Evolutionary conservation across 345 rosid genomes (phyloP), one percentile per base, ranked within the genome.

Genomic region (Moricandia arvensis): DNA sequence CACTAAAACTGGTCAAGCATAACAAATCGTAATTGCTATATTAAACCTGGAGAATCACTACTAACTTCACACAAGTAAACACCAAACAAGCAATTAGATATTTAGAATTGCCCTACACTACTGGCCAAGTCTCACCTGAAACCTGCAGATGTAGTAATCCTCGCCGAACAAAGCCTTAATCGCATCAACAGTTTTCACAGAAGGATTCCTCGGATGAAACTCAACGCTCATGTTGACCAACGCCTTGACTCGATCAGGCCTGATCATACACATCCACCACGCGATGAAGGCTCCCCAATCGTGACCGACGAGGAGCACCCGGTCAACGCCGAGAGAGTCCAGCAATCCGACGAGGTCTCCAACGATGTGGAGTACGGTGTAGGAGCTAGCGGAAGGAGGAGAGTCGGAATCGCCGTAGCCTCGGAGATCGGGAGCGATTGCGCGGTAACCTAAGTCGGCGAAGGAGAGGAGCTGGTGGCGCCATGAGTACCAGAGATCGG

Each of bases 401-500:
- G 87, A 83, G 34, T 88, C 96, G 11, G 93, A 84, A 74, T 87
- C 89, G 9, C 93, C 93, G 55, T 60, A 88, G 2, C 96, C 93
- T 21, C 96, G 88, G 21, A 90, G 96, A 79, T 90, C 93, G 3
- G 91, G 96, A 49, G 96, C 96, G 34, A 88, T 73, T 66, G 88
- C 83, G 0, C 89, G 82, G 85, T 85, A 90, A 59, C 93, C 93
- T 5, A 83, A 77, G 13, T 84, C 47, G 2, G 96, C 85, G 45
- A 90, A 84, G 9, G 85, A 63, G 51, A 86, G 85, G 18, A 90
- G 86, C 82, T 90, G 96, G 86, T 85, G 91, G 3, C 91, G 86
- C 96, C 96, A 90, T 8, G 91, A 80, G 75, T 89, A 89, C 91
- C 94, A 86, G 59, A 89, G 87, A 64, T 89, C 88, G 2, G 94